Conservation (phyloP, 768 basidiomycete genomes). For the Xerocomellus amylosporus region DNA sequence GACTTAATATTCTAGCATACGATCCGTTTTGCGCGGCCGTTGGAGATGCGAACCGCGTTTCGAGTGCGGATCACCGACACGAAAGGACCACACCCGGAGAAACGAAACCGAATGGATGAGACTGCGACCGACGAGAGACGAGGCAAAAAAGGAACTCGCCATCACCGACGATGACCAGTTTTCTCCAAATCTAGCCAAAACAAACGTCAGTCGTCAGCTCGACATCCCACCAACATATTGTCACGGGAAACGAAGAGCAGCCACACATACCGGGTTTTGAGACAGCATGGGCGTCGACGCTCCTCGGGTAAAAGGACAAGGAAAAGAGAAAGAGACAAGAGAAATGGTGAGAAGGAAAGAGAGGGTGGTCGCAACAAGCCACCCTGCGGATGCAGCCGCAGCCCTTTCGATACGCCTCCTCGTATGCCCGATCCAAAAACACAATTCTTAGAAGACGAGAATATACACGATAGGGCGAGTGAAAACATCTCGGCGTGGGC, state of each 20-base stretch:
- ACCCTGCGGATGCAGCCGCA: slow-evolving; percentile 25
- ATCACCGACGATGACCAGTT: slow-evolving; percentile 96
- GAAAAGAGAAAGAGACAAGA: not conserved
- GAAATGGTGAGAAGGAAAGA: slow-evolving; percentile 18
- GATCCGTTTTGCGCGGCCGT: slow-evolving; percentile 12
- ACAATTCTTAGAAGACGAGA: not conserved
- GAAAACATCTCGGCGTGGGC: not conserved
- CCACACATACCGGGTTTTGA: slow-evolving; percentile 56
- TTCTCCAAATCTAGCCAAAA: slow-evolving; percentile 73
- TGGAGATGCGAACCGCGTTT: not conserved
- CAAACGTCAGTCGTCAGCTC: not conserved
- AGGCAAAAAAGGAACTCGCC: slow-evolving; percentile 47
- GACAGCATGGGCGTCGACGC: slow-evolving; percentile 38
- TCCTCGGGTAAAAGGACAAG: slow-evolving; percentile 1
- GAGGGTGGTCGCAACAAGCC: slow-evolving; percentile 12
- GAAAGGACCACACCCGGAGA: slow-evolving; percentile 3
- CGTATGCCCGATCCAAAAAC: not conserved
- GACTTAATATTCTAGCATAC: not conserved
- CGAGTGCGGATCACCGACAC: slow-evolving; percentile 15
- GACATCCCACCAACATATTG: too few relatives aligned
- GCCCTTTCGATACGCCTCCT: slow-evolving; percentile 8
- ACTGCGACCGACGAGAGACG: too few relatives aligned
- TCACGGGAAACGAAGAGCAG: not conserved
- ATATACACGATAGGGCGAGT: not conserved
- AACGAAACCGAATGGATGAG: too few relatives aligned